Percentiles rank a stretch among this genome's conserved stretches.
Conservation (phyloP, 2,329 filamentous ascomycete species). For the Exophiala dermatitidis region DNA sequence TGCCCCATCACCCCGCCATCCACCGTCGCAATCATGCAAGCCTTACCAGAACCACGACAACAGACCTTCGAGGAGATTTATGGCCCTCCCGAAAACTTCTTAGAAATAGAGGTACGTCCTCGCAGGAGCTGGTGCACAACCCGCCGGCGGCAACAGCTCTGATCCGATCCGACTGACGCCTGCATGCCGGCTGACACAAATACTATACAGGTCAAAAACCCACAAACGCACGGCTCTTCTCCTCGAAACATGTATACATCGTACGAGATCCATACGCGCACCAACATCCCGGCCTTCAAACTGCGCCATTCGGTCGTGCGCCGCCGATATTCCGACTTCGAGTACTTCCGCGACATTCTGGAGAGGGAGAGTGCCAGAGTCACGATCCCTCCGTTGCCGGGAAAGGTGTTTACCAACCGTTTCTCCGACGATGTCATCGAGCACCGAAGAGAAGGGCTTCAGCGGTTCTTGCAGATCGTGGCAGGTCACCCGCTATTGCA, state of each 20-base stretch:
- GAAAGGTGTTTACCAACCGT: constrained; percentile 95
- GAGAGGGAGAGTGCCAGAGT: constrained; percentile 85
- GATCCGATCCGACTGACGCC: no score
- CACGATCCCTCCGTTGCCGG: constrained; percentile 88
- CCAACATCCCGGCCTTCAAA: constrained; percentile 99
- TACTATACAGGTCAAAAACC: constrained; percentile 68
- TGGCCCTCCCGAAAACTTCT: constrained; percentile 94
- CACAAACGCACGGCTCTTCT: constrained; percentile 87
- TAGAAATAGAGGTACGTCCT: constrained; percentile 69
- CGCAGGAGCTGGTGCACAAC: no score
- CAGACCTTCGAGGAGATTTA: constrained; percentile 99
- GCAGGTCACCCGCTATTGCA: constrained; percentile 93
- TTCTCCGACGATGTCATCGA: constrained; percentile 99
- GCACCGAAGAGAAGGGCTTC: constrained; percentile 79
- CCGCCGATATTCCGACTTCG: constrained; percentile 93
- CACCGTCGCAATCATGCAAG: constrained; percentile 52
- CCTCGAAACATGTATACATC: constrained; percentile 90
- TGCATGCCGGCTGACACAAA: neutral
- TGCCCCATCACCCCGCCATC: neutral
- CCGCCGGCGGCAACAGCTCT: no score
- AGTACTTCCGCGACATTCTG: constrained; percentile 96
- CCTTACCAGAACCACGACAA: constrained; percentile 62
- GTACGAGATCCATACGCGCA: constrained; percentile 95
- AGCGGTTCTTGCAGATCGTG: constrained; percentile 95
- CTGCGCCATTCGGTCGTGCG: constrained; percentile 81